Conservation (phyloP, 106 monocot species). For the Dioscorea dumetorum region DNA sequence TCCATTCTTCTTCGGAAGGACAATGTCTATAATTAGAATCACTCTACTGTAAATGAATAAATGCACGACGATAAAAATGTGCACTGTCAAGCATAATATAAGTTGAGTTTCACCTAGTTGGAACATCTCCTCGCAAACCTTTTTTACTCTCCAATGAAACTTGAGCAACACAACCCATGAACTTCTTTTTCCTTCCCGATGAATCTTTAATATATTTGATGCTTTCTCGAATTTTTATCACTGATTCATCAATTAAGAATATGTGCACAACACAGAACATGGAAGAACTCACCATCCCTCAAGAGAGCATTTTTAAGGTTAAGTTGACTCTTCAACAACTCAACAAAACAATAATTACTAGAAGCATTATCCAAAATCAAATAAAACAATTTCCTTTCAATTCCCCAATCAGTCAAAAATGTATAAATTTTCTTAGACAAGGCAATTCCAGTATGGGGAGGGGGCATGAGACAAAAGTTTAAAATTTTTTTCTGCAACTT, state of each 20-base stretch:
- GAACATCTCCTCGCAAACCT: constrained; percentile 8
- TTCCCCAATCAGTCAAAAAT: background rate
- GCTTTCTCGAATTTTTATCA: constrained; percentile 1
- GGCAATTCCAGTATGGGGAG: background rate
- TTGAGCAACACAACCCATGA: background rate
- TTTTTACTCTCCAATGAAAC: background rate
- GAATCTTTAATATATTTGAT: constrained; percentile 7
- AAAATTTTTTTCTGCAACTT: no score
- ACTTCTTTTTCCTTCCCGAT: constrained; percentile 6
- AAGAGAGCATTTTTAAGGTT: background rate
- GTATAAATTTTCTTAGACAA: background rate
- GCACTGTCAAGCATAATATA: constrained; percentile 7
- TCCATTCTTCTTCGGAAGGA: constrained; percentile 3
- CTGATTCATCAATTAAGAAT: constrained; percentile 6
- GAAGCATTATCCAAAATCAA: constrained; percentile 9
- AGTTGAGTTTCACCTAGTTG: constrained; percentile 3
- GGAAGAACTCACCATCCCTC: background rate
- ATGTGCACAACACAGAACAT: constrained; percentile 3
- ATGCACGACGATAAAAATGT: background rate
- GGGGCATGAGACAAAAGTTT: background rate
- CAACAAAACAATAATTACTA: background rate
- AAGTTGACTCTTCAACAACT: background rate
- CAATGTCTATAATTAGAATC: constrained; percentile 3
- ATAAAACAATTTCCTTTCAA: constrained; percentile 1
- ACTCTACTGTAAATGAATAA: background rate